These are phyloP conservation scores for Talaromyces funiculosus DNA, from an alignment of 2,329 filamentous ascomycete species.

Conservation along the genomic window DNA sequence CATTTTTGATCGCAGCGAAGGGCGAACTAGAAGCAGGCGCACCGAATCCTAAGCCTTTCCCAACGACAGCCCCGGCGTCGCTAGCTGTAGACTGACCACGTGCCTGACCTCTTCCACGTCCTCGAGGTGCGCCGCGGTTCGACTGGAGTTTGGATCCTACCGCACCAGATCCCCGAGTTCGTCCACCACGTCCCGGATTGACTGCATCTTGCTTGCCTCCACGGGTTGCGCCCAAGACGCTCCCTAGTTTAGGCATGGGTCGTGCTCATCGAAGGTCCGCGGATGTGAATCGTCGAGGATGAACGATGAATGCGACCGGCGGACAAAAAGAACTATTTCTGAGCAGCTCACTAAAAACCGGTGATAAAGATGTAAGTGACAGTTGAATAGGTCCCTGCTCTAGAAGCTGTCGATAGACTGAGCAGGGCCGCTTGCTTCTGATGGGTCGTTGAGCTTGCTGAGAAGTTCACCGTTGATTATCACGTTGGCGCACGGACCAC, in stretches of 20 bases:
- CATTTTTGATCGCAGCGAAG: conserved; percentile 16
- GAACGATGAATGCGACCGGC: neutral
- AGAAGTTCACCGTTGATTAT: neutral
- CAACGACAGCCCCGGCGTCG: neutral
- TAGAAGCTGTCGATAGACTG: conserved; percentile 6
- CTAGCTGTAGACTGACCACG: conserved; percentile 1
- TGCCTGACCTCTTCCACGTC: conserved; percentile 9
- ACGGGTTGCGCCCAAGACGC: conserved; percentile 13
- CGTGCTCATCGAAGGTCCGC: conserved; percentile 11
- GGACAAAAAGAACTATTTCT: neutral
- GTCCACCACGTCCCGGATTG: conserved; percentile 10
- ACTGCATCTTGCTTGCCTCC: conserved; percentile 14
- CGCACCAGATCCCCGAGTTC: neutral
- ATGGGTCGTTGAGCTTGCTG: neutral
- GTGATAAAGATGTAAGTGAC: neutral
- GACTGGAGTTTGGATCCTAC: neutral
- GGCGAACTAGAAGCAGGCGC: conserved; percentile 5
- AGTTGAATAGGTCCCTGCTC: conserved; percentile 9
- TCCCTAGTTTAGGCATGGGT: conserved; percentile 15
- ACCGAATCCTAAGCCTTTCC: neutral
- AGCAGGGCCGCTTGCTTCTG: conserved; percentile 9
- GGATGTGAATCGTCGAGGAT: conserved; percentile 6
- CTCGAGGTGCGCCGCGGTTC: conserved; percentile 7
- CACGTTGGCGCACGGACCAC: neutral
- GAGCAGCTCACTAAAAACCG: neutral